phyloP scores from a whole-genome alignment of 2,329 filamentous ascomycete species.

The Apiospora saccharicola region DNA sequence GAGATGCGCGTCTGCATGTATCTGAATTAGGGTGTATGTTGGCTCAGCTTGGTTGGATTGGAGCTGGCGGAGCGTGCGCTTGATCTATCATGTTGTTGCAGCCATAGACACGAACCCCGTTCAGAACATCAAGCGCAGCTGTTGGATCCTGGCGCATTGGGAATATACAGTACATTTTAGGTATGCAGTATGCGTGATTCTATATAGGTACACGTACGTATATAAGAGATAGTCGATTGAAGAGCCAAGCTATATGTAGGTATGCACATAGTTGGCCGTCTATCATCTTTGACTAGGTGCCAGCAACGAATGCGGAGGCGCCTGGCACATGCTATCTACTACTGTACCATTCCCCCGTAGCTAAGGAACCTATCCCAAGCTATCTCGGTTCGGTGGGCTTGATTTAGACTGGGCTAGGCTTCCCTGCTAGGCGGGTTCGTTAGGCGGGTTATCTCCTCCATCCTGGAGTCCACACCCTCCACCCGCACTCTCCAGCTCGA shows the following conservation, averaged over 20 bases:
- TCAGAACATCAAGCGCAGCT: not conserved
- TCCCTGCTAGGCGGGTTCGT: not conserved
- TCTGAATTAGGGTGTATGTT: not conserved
- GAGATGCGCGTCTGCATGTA: not conserved
- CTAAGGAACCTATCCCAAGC: not conserved
- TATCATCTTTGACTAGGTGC: not conserved
- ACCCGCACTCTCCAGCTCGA: slow-evolving; percentile 1
- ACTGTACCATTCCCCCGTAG: too few relatives aligned
- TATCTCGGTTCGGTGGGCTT: slow-evolving; percentile 15
- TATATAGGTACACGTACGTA: not conserved
- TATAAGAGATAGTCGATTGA: not conserved
- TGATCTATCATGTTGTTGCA: not conserved
- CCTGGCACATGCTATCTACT: not conserved
- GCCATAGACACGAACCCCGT: not conserved
- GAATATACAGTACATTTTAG: not conserved
- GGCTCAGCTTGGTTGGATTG: not conserved
- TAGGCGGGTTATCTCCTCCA: slow-evolving; percentile 17
- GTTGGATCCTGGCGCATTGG: not conserved
- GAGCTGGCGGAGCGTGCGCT: not conserved
- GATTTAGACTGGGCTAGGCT: slow-evolving; percentile 5
- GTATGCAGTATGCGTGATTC: not conserved
- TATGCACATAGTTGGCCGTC: too few relatives aligned
- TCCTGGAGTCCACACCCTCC: slow-evolving; percentile 12
- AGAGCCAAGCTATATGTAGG: not conserved
- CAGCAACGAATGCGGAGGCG: too few relatives aligned